Conservation (phyloP, 345 rosid genomes). For the Euphorbia peplus region DNA sequence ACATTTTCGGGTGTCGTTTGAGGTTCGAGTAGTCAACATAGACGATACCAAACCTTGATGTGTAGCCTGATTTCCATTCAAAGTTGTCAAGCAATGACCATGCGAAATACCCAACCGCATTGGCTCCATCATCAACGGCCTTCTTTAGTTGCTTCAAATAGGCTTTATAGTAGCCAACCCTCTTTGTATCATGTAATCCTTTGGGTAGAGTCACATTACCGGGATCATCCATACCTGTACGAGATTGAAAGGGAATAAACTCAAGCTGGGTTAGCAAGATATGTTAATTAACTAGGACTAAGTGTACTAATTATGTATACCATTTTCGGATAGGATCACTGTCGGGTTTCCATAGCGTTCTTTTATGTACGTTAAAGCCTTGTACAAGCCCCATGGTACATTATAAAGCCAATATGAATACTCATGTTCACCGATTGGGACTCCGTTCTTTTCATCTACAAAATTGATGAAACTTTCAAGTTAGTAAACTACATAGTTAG, state of each 20-base stretch:
- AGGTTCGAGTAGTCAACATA: constrained; percentile 68
- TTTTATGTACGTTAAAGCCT: constrained; percentile 78
- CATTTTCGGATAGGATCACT: constrained; percentile 79
- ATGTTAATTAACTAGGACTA: not conserved
- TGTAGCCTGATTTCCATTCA: constrained; percentile 91
- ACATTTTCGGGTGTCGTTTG: constrained; percentile 87
- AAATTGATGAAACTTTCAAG: not conserved
- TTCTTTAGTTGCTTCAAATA: constrained; percentile 81
- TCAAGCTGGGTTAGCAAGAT: not conserved
- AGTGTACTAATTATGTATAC: constrained; percentile 26
- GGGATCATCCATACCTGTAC: constrained; percentile 84
- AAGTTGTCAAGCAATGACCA: constrained; percentile 98
- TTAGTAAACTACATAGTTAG: constrained; percentile 4
- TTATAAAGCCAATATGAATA: constrained; percentile 82
- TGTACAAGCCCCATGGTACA: constrained; percentile 98
- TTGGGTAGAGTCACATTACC: constrained; percentile 67
- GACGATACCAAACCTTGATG: constrained; percentile 91
- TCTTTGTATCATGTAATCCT: constrained; percentile 72
- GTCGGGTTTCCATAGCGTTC: constrained; percentile 88
- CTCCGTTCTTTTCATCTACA: constrained; percentile 62
- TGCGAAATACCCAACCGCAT: constrained; percentile 78
- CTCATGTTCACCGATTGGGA: constrained; percentile 88
- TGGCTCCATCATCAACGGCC: constrained; percentile 80
- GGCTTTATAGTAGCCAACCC: constrained; percentile 66
- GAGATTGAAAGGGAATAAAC: not conserved